These are phyloP conservation scores for Dendrobium nobile DNA, from an alignment of 106 monocot genomes.

Conservation along the genomic window DNA sequence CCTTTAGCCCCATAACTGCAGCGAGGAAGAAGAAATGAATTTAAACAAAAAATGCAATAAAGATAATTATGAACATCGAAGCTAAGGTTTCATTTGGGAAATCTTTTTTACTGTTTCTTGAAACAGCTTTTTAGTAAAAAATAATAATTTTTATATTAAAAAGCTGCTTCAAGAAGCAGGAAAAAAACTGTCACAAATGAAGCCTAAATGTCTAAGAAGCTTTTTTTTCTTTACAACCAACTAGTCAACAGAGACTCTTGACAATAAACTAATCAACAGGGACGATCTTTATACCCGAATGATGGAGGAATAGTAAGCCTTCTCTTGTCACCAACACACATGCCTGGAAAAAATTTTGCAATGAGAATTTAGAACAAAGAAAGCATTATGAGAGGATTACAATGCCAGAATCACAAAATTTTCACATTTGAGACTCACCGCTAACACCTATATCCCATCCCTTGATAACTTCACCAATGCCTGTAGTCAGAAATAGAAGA, in stretches of 20 bases:
- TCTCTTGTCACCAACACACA: slow-evolving; percentile 93
- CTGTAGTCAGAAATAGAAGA: slow-evolving; percentile 19
- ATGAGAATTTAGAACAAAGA: neutral
- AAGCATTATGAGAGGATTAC: neutral
- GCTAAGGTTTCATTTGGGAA: neutral
- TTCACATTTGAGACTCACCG: slow-evolving; percentile 24
- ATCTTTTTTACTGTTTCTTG: no score
- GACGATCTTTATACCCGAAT: slow-evolving; percentile 42
- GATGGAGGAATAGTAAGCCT: slow-evolving; percentile 80
- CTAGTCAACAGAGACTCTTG: neutral
- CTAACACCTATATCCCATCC: slow-evolving; percentile 92
- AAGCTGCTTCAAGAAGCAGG: no score
- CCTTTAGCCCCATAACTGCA: slow-evolving; percentile 58
- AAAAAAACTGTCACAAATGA: no score
- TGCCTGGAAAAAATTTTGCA: slow-evolving; percentile 36
- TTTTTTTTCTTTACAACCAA: no score
- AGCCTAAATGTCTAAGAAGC: neutral
- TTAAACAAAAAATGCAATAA: neutral
- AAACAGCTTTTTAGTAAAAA: no score
- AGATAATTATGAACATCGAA: neutral
- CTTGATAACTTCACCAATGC: slow-evolving; percentile 84
- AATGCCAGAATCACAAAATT: neutral
- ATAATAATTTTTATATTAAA: no score
- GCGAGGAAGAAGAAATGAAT: neutral
- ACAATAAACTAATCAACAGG: neutral